Base-by-base conservation (phyloP, 768 basidiomycete species). In the Termitomyces sp. region DNA sequence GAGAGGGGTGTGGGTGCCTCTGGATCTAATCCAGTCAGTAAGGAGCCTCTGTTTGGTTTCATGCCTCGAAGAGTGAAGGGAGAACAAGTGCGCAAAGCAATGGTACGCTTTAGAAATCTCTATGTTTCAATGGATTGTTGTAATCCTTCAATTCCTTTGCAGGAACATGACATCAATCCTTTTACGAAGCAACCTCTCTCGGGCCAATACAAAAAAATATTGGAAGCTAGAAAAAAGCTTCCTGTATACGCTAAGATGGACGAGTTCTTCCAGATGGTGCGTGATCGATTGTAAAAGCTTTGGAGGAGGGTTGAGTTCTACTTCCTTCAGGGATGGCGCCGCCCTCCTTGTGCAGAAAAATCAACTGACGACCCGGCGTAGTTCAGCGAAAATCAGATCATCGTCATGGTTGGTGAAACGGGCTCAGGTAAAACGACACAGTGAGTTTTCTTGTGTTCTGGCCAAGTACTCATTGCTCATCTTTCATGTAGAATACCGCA, bases 341-440 rank as follows among this genome's bases (percentile, higher is more conserved):
- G 67, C 69, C 74, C 66, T 62, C 64, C 63, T 65, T 64, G 57
- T 64, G 53, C 35, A 58, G 54, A 61, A 54, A 56, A 62, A 43
- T 62, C 64, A 62, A 65, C 70, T 74, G 60, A 70, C 65, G 54
- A 54, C 56, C 45, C 45, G 58, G 59, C 65, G 63, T 71, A 88
- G 86, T 92, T 90, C 73, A 81, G 67, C 56, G 74, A 83, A 64
- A 83, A 92, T 70, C 94, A 96, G 75, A 88, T 97, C 61, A 87
- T 90, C 41, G 83, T 94, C 59, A 88, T 94, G 84, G 89, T 92
- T 58, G 91, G 95, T 65, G 95, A 97, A 76, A 97, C 95, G 0
- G 95, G 94, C 10, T 90, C 92, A 28, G 95, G 94, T 35, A 98
- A 96, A 77, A 97, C 94, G 0, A 96, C 94, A 24, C 94, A 98